A percentile compares a stretch with the other conserved stretches of the same genome.
These are phyloP conservation scores for Colletotrichum noveboracense DNA, from an alignment of 2,329 filamentous ascomycete species.

Conservation along the genomic window DNA sequence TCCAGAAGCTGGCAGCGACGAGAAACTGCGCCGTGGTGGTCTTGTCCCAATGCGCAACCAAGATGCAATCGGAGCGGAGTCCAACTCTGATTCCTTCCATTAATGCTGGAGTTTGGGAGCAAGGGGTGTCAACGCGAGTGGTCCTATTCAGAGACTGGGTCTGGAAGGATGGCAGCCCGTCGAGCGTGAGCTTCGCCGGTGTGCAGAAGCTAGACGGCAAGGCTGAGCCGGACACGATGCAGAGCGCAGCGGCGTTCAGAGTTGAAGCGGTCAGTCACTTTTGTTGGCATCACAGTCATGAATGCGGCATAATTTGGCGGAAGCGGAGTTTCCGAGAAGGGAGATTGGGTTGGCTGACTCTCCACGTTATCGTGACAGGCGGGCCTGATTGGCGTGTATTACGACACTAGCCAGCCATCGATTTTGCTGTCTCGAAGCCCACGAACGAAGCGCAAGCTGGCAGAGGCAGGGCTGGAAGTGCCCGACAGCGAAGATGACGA, in stretches of 20 bases:
- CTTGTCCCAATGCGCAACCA: conserved; percentile 82
- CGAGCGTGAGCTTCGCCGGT: conserved; percentile 63
- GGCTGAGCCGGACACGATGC: conserved; percentile 41
- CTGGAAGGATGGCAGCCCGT: conserved; percentile 50
- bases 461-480: conserved; percentile 63
- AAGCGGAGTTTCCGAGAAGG: conserved; percentile 14
- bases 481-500: conserved; percentile 69
- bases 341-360: conserved; percentile 10
- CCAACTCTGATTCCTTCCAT: conserved; percentile 79
- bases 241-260: conserved; percentile 53
- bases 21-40: conserved; percentile 76
- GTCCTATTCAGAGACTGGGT: conserved; percentile 82
- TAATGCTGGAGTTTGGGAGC: conserved; percentile 80
- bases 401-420: conserved; percentile 42
- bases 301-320: neutral
- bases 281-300: neutral
- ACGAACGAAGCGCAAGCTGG: conserved; percentile 67
- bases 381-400: conserved; percentile 47
- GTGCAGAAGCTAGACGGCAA: conserved; percentile 70
- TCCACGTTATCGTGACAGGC: conserved; percentile 34
- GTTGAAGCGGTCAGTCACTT: conserved; percentile 47
- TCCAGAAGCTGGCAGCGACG: conserved; percentile 78
- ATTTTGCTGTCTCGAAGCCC: conserved; percentile 37
- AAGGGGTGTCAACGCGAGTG: conserved; percentile 73
- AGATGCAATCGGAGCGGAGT: conserved; percentile 69